phyloP scores from a whole-genome alignment of 129 eudicot genomes.

The Kitagawia praeruptora region DNA sequence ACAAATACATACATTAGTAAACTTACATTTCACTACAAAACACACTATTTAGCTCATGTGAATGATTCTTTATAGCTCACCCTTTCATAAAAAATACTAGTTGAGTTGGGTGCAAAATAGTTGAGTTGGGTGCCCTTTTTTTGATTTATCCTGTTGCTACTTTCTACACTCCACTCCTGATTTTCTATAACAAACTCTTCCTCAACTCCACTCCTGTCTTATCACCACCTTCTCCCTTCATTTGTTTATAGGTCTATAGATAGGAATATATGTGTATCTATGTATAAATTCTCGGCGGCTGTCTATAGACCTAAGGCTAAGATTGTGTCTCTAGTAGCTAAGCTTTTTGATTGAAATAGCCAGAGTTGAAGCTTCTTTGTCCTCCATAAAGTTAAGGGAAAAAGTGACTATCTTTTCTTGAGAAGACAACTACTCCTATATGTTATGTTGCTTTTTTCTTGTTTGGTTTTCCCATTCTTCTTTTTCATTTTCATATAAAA shows the following conservation, averaged over 20 bases:
- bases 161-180: neutral
- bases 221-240: neutral
- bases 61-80: neutral
- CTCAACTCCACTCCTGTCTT: neutral
- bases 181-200: neutral
- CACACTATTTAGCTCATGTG: neutral
- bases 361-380: slow-evolving; percentile 14
- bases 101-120: neutral
- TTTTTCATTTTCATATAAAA: neutral
- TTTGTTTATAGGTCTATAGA: neutral
- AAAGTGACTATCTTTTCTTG: slow-evolving; percentile 2
- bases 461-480: neutral
- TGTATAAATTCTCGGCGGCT: neutral
- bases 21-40: neutral
- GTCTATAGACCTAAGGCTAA: neutral
- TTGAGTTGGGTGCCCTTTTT: neutral
- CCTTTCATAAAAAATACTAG: neutral
- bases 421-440: slow-evolving; percentile 1
- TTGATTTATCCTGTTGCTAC: neutral
- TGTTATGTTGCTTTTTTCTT: neutral
- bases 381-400: neutral
- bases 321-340: neutral
- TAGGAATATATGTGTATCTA: neutral
- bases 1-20: neutral
- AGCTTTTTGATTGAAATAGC: neutral